A percentile compares a stretch with the other conserved stretches of the same genome.
These are phyloP conservation scores for Pythium diclinum DNA, from an alignment of 352 stramenopile genomes.

Conservation along the genomic window DNA sequence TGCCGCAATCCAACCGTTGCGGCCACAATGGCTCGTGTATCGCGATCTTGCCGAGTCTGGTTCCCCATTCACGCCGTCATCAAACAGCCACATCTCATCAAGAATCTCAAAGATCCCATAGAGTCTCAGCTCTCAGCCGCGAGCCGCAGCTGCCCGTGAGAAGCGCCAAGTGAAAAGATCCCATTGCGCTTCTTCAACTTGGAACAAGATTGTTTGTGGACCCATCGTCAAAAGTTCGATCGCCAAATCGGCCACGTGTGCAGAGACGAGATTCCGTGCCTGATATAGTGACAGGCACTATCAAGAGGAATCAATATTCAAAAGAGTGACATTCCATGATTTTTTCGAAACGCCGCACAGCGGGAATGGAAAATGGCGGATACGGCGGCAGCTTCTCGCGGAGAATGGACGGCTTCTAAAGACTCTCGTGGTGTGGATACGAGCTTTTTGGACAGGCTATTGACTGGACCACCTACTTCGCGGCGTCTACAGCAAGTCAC, in stretches of 20 bases:
- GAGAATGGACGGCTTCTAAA: not conserved
- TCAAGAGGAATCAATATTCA: not conserved
- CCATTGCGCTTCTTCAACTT: slow-evolving; percentile 3
- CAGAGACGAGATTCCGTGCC: not conserved
- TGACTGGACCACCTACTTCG: not conserved
- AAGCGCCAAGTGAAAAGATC: slow-evolving; percentile 1
- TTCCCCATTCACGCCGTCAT: not conserved
- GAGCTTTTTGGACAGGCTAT: not conserved
- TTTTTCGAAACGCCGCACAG: not conserved
- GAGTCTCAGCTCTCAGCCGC: no score
- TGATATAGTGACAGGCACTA: not conserved
- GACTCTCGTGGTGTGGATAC: not conserved
- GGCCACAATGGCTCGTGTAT: no score
- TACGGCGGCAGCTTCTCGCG: not conserved
- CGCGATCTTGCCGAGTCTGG: no score
- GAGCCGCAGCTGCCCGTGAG: not conserved
- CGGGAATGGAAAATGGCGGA: not conserved
- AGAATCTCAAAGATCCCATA: not conserved
- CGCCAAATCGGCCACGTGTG: slow-evolving; percentile 4
- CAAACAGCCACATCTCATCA: not conserved
- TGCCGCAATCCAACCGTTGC: no score
- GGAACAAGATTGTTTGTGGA: not conserved
- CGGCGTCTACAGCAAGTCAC: slow-evolving; percentile 5
- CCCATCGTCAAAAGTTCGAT: not conserved
- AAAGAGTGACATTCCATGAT: not conserved